Evolutionary conservation across 2,329 filamentous ascomycete genomes (phyloP), one percentile per base, ranked within the genome.

Genomic region (Raffaelea deltoideospora): DNA sequence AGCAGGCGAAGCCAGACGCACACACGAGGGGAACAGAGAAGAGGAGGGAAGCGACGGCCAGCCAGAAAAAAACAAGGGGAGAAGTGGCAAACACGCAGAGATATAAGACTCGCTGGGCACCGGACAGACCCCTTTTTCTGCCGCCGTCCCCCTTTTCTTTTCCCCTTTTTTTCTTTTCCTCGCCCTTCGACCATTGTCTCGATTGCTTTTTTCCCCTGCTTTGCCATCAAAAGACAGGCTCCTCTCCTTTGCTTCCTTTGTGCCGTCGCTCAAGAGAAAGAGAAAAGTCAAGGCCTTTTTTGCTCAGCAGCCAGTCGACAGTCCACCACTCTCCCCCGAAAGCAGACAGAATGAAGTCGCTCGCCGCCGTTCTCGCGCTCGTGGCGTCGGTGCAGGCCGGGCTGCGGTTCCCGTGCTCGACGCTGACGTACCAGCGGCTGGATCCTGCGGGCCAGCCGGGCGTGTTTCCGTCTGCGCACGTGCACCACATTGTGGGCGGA

Each of bases 401-500:
- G 21, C 45, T 50, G 10, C 48, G 48, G 27, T 50, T 50, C 37
- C 46, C 46, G 5, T 50, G 48, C 47, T 50, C 48, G 33, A 50
- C 46, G 11, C 33, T 50, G 33, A 50, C 43, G n/a, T 39, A 43
- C 29, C 47, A 50, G 37, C 47, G 47, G 10, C 47, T 48, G n/a
- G 47, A 49, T 36, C 47, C 47, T 3, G 45, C 41, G 6, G 47
- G 40, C 15, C 38, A 49, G 42, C 47, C 47, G 0, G 47, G 47
- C 23, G 38, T 39, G 0, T 33, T 42, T 27, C 47, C 47, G 18
- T 45, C 47, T 3, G 40, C 45, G 7, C 47, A 49, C 31, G 41
- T 49, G 3, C 47, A 49, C 31, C 43, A 45, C 34, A 48, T 49
- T 27, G 47, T 49, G 13, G 47, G 47, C 18, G 47, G 47, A 14